Base-by-base conservation (phyloP, 2,329 filamentous ascomycete genomes). In the Leptographium procerum region DNA sequence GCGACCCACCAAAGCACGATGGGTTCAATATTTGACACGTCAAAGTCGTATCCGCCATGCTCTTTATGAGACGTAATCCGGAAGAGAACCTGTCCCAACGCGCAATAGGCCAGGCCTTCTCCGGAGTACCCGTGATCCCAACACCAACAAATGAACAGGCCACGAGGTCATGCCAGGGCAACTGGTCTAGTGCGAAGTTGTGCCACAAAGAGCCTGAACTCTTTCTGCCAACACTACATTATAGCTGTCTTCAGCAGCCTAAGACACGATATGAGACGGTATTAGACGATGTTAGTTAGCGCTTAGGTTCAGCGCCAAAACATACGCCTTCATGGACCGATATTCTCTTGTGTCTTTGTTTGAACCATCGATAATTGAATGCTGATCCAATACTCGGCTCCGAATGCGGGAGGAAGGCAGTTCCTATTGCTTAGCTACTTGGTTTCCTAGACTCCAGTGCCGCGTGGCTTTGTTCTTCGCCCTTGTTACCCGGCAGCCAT, bases 1-100 rank as follows among this genome's bases (percentile, higher is more conserved):
- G 86, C 60, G 88, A 94, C 60, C 74, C 78, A 31, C 78, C 78
- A 2, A 71, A 67, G 57, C 77, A 81, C 60, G 75, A 75, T 33
- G 77, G 77, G 10, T 81, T 80, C 68, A 76, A 73, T 60, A 72
- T 81, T 14, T 79, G 66, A 73, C 1, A 4, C 7, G 33, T 4
- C 29, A n/a, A 19, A 22, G 7, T 43, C n/a, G 16, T 3, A n/a
- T n/a, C 16, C n/a, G n/a, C 16, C 40, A 22, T 43, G 40, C 40
- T 43, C 40, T n/a, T 40, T 43, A 22, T 43, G 16, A n/a, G n/a
- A n/a, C n/a, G n/a, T 19, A 8, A 19, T 22, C 40, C 1, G 40
- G 40, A 43, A 40, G 19, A n/a, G 40, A 43, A 19, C 16, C 16
- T 40, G 36, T 8, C 16, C 40, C 40, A 43, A 43, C 19, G 19